A percentile compares a stretch with the other conserved stretches of the same genome.
phyloP scores from a whole-genome alignment of 805 yeast species.

The Yamadazyma sp. region DNA sequence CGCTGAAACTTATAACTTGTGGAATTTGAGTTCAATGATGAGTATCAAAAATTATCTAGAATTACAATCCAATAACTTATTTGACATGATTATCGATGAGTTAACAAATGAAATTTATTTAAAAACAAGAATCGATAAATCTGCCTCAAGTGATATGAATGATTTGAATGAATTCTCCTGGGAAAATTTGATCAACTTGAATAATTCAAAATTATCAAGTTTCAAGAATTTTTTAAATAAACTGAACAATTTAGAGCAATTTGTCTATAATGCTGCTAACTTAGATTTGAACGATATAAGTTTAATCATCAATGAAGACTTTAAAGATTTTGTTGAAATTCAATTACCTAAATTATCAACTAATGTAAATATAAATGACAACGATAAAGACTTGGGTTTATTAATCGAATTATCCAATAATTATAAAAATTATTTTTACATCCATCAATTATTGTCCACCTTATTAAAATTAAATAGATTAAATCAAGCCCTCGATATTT shows the following conservation, averaged over 20 bases:
- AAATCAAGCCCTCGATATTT: conserved; percentile 51
- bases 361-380: neutral
- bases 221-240: conserved; percentile 30
- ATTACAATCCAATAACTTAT: conserved; percentile 56
- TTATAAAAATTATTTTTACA: conserved; percentile 31
- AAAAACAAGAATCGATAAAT: conserved; percentile 3
- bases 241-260: conserved; percentile 49
- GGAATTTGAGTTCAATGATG: conserved; percentile 55
- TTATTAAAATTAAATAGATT: conserved; percentile 60
- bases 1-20: conserved; percentile 52
- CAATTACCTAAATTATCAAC: conserved; percentile 25
- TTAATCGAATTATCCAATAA: conserved; percentile 22
- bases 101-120: conserved; percentile 63
- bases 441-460: conserved; percentile 51
- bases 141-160: neutral
- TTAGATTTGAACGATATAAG: conserved; percentile 54
- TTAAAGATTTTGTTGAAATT: conserved; percentile 23
- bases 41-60: conserved; percentile 51
- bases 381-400: conserved; percentile 11
- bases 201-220: conserved; percentile 35
- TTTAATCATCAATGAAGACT: conserved; percentile 28
- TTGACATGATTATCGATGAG: conserved; percentile 76
- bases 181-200: conserved; percentile 15
- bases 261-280: conserved; percentile 53
- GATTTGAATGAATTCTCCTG: conserved; percentile 16